phyloP scores from a whole-genome alignment of 2,329 filamentous ascomycete genomes.

The Botryosphaeria dothidea region DNA sequence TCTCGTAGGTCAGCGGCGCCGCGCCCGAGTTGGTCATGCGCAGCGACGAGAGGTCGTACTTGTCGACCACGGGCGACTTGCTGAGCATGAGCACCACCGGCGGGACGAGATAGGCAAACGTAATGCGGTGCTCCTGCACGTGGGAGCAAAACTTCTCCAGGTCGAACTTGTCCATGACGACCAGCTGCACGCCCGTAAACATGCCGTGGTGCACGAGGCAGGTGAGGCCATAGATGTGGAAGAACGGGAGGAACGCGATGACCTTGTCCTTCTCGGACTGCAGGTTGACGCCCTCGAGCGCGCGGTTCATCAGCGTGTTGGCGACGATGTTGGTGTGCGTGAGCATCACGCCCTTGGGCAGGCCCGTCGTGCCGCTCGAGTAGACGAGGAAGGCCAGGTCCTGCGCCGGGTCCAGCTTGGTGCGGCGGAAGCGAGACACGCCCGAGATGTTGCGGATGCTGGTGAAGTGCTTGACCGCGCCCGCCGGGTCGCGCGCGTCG shows the following conservation, averaged over 20 bases:
- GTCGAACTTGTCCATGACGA: constrained; percentile 80
- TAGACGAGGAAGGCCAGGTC: constrained; percentile 87
- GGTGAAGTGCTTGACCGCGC: constrained; percentile 69
- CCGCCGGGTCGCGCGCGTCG: constrained; percentile 61
- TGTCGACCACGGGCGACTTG: constrained; percentile 74
- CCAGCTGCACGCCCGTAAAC: constrained; percentile 64
- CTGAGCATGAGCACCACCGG: constrained; percentile 79
- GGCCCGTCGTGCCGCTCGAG: constrained; percentile 84
- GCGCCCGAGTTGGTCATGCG: constrained; percentile 87
- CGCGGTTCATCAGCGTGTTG: constrained; percentile 57
- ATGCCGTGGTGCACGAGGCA: constrained; percentile 70
- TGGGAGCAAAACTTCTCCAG: constrained; percentile 75
- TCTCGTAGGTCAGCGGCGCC: constrained; percentile 77
- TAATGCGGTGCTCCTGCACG: constrained; percentile 74
- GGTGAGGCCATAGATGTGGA: constrained; percentile 84
- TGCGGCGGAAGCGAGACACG: constrained; percentile 58
- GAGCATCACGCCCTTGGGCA: constrained; percentile 89
- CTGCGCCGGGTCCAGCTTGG: constrained; percentile 65
- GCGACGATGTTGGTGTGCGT: constrained; percentile 80
- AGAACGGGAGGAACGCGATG: constrained; percentile 82
- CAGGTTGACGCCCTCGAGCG: constrained; percentile 48
- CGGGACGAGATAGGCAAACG: constrained; percentile 79
- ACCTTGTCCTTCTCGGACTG: constrained; percentile 68
- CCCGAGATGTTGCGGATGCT: constrained; percentile 66
- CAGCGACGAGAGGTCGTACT: constrained; percentile 77